Evolutionary conservation across 2,329 filamentous ascomycete species (phyloP), one percentile per base, ranked within the genome.

Genomic region (Alternaria ethzedia): DNA sequence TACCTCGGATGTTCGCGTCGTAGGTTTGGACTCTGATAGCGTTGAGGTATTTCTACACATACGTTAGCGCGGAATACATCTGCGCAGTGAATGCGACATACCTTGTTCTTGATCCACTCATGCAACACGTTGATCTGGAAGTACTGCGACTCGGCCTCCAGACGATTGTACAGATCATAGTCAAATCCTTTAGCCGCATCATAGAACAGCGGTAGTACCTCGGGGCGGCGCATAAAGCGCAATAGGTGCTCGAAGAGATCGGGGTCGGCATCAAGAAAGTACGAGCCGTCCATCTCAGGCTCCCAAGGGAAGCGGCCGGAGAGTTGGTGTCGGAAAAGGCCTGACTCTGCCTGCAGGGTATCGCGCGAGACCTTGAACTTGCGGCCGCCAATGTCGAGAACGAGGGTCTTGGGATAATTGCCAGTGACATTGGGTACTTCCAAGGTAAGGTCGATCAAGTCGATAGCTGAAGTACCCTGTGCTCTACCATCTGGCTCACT

Each of bases 201-300:
- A 62, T 73, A 82, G 68, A 81, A 82, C 0, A 83, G 21, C 0
- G 81, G 70, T 36, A 69, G 72, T 1, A 63, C 47, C 1, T 20
- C 5, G 0, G 70, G 72, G 15, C 70, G 69, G 0, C 68, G 67
- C 70, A 75, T 70, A 54, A 69, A 74, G 6, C 51, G 17, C 1
- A 75, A 49, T 1, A 75, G 43, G 32, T 73, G 57, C 12, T 71
- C 58, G 61, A 83, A 83, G 3, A 80, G 26, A 0, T 70, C 62
- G 0, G 76, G 69, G 46, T 83, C 78, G 0, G 78, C 69, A 59
- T 83, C 81, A 20, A 84, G 57, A 67, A 82, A 83, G 66, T 78
- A 78, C 0, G 74, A 73, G 0, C 76, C 78, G 21, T 82, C 66
- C 0, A 28, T 12, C 32, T 70, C 30, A 10, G 65, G 62, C 3